Evolutionary conservation across 1,284 basidiomycete species (phyloP), one percentile per base, ranked within the genome.

Genomic region (Cryptococcus jaspeensis): DNA sequence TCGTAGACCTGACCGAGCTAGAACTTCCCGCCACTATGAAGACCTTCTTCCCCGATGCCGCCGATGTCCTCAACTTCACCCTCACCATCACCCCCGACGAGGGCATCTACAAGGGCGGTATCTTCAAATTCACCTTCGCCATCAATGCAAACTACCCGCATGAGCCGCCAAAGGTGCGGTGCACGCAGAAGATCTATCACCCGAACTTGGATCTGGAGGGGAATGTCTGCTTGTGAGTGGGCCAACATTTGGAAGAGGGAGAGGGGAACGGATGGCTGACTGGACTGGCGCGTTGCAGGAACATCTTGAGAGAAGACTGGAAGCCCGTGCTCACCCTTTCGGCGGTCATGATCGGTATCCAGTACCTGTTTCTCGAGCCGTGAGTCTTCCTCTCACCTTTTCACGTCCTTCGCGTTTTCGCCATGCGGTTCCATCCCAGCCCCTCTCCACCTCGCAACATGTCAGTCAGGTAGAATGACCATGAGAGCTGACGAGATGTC

Each of bases 121-220:
- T 86, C 20, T 99, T 98, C 82, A 80, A 83, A 57, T 99, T 99
- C 81, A 92, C 89, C 32, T 94, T 99, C 78, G 84, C 84, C 60
- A 97, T 99, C 84, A 96, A 92, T 80, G 87, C 87, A 75, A 98
- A 96, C 80, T 99, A 99, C 79, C 96, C 96, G 44, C 96, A 99
- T 77, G 95, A 99, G 69, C 92, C 95, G 56, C 96, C 96, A 67
- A 99, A 97, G 79, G 96, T 99, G 79, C 94, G 96, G 76, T 98
- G 95, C 80, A 87, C 86, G 53, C 92, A 94, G 76, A 97, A 88
- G 94, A 97, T 99, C 74, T 99, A 99, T 78, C 96, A 99, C 76
- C 96, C 96, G 1, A 99, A 99, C 72, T 87, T 99, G 47, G 95
- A 99, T 77, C 84, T 97, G 37, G 92, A 98, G 72, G 94, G 94